Base-by-base conservation (phyloP, 2,329 filamentous ascomycete genomes). In the Fusarium armeniacum region DNA sequence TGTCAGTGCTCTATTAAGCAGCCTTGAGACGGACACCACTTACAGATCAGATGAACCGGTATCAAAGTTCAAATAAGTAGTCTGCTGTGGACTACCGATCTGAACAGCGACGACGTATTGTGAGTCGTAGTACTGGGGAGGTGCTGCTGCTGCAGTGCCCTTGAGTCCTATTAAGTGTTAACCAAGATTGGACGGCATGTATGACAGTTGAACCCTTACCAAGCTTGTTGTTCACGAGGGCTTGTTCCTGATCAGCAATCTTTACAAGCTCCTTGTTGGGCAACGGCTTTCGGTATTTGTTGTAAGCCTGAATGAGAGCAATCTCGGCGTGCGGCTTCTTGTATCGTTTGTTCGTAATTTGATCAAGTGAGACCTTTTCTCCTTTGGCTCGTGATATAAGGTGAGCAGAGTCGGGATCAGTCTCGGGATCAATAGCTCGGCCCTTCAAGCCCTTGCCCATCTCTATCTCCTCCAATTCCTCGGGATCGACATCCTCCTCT, bases 61-160 rank as follows among this genome's bases (percentile, higher is more conserved):
- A 70, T 94, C 92, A 64, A 94, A 86, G 76, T 93, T 90, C 64
- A 94, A 77, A 62, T 88, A 85, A 67, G 93, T 76, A 5, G 81
- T 86, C 71, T 90, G 88, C 8, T 77, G 69, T 8, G 83, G 84
- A 2, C 75, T 85, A 45, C 91, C 92, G 66, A 93, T 82, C 3
- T 81, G 83, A 47, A 93, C 87, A 0, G 89, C 87, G 58, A 86
- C 84, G 32, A 90, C 79, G 60, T 89, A 91, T 75, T 89, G 84
- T 5, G 81, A 79, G 67, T 91, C 89, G 49, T 82, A 73, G 50
- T 77, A 77, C 30, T 72, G 65, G 2, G 81, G 75, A 4, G 75
- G 75, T 8, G 75, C 70, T 7, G 75, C 74, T 22, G 62, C 24
- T 3, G 73, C 74, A 12, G 68, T 67, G 3, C 76, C 80, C 20